Evolutionary conservation across 192 early-diverging fungal species (phyloP), one percentile per base, ranked within the genome.

Genomic region (Ramicandelaber brevisporus): DNA sequence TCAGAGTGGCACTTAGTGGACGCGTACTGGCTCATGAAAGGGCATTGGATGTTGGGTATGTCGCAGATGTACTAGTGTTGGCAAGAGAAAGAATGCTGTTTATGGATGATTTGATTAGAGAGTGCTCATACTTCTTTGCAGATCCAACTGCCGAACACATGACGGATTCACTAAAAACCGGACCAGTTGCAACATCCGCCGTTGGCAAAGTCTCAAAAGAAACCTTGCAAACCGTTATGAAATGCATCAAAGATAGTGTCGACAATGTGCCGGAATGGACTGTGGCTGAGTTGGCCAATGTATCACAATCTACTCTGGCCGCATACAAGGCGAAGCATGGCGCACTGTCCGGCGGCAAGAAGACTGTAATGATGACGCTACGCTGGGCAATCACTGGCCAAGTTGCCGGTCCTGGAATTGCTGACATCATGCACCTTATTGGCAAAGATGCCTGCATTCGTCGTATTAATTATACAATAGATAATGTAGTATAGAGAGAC

Each of bases 321-420:
- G 32, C 31, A 3, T 48, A 60, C 17, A 56, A 59, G 17, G 27
- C 48, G n/a, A 25, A 33, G 16, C 37, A 65, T 31, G 21, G 43
- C 21, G 29, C 29, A 7, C 43, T 50, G 21, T 38, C 47, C 1
- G 50, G 47, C 5, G 27, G 39, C 5, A 40, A 43, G 8, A 58
- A 57, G 12, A 55, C 59, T 5, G 55, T 61, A 2, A 64, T 71
- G 72, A 61, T 68, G 42, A 57, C 58, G 13, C 44, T 73, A 16
- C 43, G 75, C 12, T 71, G 62, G 39, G 56, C 53, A 2, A 52
- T 75, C 1, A 75, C 75, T 4, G 75, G 72, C 0, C 37, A 41
- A 26, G 22, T 31, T 7, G 37, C 31, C 3, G 54, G 54, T 0
- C 54, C 54, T 10, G 41, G 31, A 26, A 17, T 57, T 6, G 41